These are phyloP conservation scores for Annona cherimola DNA, from an alignment of 164 flowering plant genomes.

Conservation along the genomic window DNA sequence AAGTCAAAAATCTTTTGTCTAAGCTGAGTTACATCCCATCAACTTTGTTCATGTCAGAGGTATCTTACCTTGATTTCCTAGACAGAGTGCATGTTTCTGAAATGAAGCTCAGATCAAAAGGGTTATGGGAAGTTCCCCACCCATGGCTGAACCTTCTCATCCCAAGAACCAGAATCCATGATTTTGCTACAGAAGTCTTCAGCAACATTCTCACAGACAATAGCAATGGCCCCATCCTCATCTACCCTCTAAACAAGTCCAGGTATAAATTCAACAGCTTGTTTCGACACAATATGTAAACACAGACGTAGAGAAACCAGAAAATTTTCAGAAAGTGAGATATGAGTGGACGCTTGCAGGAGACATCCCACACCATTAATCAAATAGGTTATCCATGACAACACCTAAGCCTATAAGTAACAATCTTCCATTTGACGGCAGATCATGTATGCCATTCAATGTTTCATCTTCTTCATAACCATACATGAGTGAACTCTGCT, in stretches of 20 bases:
- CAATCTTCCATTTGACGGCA: not conserved
- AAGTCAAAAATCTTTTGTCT: constrained; percentile 44
- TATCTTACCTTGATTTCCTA: constrained; percentile 68
- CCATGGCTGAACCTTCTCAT: constrained; percentile 94
- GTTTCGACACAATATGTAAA: not conserved
- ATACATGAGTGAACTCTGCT: not conserved
- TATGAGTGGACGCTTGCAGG: too few relatives aligned
- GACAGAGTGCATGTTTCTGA: constrained; percentile 80
- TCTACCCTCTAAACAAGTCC: constrained; percentile 79
- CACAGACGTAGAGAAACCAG: not conserved
- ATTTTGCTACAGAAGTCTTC: constrained; percentile 66
- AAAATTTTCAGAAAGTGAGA: too few relatives aligned
- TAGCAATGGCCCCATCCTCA: constrained; percentile 80
- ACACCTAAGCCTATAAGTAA: not conserved
- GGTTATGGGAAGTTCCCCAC: constrained; percentile 89
- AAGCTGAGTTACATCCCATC: constrained; percentile 57
- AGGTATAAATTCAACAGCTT: constrained; percentile 38
- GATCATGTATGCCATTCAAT: not conserved
- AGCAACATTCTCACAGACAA: constrained; percentile 62
- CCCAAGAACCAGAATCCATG: constrained; percentile 57
- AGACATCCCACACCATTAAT: not conserved
- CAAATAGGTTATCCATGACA: not conserved
- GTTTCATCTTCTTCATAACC: not conserved
- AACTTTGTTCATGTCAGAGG: constrained; percentile 68
- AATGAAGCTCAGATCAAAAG: constrained; percentile 58